Base-by-base conservation (phyloP, 2,329 filamentous ascomycete species). In the Septoria petroselini region DNA sequence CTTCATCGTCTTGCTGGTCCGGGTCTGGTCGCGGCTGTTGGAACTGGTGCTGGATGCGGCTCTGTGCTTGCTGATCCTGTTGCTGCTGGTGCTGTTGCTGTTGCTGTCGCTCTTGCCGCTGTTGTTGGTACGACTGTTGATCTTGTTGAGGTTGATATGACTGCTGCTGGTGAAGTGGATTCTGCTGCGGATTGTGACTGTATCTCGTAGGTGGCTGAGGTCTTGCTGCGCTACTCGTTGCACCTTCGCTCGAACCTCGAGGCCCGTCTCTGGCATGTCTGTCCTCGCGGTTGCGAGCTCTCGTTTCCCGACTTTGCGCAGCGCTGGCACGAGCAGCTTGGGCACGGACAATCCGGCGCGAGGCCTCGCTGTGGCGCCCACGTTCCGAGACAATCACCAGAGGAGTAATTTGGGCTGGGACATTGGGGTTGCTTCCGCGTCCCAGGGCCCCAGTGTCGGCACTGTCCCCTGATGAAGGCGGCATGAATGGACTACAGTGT, bases 251-350 rank as follows among this genome's bases (percentile, higher is more conserved):
- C 19, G 50, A 35, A 5, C 52, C 45, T 17, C 35, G 44, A n/a
- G 53, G 41, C 15, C 54, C 52, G 19, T 65, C 63, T 12, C 61
- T 57, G 27, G 46, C 51, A 41, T 56, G 53, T 23, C 52, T 41
- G 44, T 63, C 63, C 17, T 60, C 64, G 7, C 65, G 57, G 38
- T 67, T 67, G 12, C 63, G 58, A 19, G 63, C 63, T 55, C 65
- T 48, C 7, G 65, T 67, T 30, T 66, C 59, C 49, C 65, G 44
- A 40, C 61, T 64, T 40, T 65, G 61, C 1, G 64, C 64, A 23
- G 65, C 65, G 47, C 64, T 66, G 8, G 65, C 65, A 34, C 65
- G 58, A 23, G 65, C 65, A 21, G 65, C 65, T 38, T 67, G 65
- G 2, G 65, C 64, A 25, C 65, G 59, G 9, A 67, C 65, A 25